phyloP scores from a whole-genome alignment of 805 yeast genomes.

The Cyberlindnera veronae region DNA sequence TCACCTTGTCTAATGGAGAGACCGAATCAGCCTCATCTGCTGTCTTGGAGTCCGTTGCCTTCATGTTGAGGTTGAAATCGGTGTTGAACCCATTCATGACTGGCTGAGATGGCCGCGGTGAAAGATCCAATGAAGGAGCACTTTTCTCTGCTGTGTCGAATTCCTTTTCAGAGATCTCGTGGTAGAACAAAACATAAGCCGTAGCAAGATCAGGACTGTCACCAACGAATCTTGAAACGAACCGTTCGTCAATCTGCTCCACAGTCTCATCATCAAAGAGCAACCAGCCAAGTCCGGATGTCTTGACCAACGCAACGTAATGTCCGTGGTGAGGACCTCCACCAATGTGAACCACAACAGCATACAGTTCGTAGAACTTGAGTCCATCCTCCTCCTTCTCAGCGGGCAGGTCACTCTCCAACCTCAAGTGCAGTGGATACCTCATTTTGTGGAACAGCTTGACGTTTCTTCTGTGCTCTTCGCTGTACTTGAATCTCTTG shows the following conservation, averaged over 20 bases:
- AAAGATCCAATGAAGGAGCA: background rate
- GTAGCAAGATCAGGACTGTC: conserved; percentile 85
- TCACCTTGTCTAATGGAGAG: conserved; percentile 21
- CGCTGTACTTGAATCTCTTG: conserved; percentile 90
- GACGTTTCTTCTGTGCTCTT: conserved; percentile 72
- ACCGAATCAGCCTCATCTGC: conserved; percentile 12
- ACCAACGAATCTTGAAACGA: conserved; percentile 83
- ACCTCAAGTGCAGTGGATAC: conserved; percentile 70
- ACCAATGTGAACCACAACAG: conserved; percentile 91
- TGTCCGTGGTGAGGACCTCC: conserved; percentile 99
- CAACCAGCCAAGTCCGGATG: conserved; percentile 79
- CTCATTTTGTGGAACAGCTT: conserved; percentile 83
- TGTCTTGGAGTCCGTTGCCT: conserved; percentile 3
- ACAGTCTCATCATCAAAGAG: conserved; percentile 95
- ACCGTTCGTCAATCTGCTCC: conserved; percentile 78
- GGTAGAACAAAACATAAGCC: conserved; percentile 86
- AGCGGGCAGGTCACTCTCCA: conserved; percentile 50
- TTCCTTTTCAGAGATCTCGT: conserved; percentile 45
- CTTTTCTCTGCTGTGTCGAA: conserved; percentile 16
- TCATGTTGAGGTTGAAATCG: conserved; percentile 14
- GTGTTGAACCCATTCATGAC: conserved; percentile 10
- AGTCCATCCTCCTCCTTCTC: conserved; percentile 42
- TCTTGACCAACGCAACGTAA: conserved; percentile 82
- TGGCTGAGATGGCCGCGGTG: background rate
- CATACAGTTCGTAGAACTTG: conserved; percentile 73